These are phyloP conservation scores for Carallia pectinifolia DNA, from an alignment of 345 rosid species.

Conservation along the genomic window DNA sequence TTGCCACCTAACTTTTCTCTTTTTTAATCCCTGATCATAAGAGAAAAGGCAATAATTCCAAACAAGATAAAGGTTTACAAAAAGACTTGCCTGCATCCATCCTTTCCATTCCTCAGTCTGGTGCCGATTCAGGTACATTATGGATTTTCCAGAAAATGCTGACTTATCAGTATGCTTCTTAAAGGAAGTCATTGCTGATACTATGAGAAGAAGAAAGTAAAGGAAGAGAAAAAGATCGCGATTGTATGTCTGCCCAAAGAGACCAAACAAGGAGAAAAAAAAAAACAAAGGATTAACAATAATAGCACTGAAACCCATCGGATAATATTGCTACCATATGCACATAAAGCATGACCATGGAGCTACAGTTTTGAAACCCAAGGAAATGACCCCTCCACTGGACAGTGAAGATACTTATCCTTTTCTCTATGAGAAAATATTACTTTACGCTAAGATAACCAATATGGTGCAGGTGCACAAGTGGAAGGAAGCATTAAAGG, in stretches of 20 bases:
- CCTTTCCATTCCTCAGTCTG: conserved; percentile 99
- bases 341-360: not conserved
- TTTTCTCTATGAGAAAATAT: no score
- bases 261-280: conserved; percentile 19
- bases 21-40: no score
- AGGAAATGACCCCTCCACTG: no score
- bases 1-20: no score
- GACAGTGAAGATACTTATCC: no score
- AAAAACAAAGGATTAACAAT: conserved; percentile 13
- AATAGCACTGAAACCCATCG: not conserved
- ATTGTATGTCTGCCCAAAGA: conserved; percentile 72
- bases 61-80: not conserved
- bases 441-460: no score
- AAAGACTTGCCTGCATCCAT: conserved; percentile 96
- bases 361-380: no score
- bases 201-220: conserved; percentile 79
- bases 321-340: not conserved
- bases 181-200: conserved; percentile 82
- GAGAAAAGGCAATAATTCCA: not conserved
- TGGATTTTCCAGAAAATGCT: conserved; percentile 69
- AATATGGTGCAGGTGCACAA: no score
- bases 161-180: conserved; percentile 81
- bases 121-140: conserved; percentile 82
- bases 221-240: conserved; percentile 94
- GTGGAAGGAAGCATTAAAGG: no score